Percentiles rank a stretch among this genome's conserved stretches.
These are phyloP conservation scores for Pseudogymnoascus sp. DNA, from an alignment of 2,329 filamentous ascomycete genomes.

Conservation along the genomic window DNA sequence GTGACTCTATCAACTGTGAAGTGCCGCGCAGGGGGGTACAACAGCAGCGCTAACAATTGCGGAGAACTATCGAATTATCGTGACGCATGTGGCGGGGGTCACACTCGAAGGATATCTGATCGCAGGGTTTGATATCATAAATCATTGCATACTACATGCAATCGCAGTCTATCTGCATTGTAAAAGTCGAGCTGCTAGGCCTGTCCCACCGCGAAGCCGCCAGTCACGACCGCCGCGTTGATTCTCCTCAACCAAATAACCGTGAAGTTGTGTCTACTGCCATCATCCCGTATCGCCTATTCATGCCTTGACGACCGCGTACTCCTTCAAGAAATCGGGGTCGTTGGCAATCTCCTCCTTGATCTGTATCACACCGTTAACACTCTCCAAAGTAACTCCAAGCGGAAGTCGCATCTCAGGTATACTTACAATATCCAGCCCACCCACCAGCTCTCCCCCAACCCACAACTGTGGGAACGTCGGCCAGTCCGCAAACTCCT, in stretches of 20 bases:
- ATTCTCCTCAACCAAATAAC: background rate
- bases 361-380: slow-evolving; percentile 45
- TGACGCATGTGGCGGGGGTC: background rate
- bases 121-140: background rate
- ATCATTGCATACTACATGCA: background rate
- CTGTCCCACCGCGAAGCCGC: background rate
- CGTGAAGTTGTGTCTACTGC: background rate
- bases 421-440: slow-evolving; percentile 81
- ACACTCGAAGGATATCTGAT: background rate
- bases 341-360: slow-evolving; percentile 88
- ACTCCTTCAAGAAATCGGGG: slow-evolving; percentile 71
- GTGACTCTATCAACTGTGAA: background rate
- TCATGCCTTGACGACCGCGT: slow-evolving; percentile 39
- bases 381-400: slow-evolving; percentile 9
- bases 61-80: background rate
- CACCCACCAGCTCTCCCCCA: slow-evolving; percentile 81
- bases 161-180: background rate
- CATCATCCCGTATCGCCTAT: background rate
- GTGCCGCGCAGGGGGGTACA: background rate
- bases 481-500: slow-evolving; percentile 97
- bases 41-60: background rate
- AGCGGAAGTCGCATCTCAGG: background rate
- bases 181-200: background rate
- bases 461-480: slow-evolving; percentile 96
- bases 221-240: background rate